Conservation (phyloP, 176 grass and related monocot species). For the Carex myosuroides region DNA sequence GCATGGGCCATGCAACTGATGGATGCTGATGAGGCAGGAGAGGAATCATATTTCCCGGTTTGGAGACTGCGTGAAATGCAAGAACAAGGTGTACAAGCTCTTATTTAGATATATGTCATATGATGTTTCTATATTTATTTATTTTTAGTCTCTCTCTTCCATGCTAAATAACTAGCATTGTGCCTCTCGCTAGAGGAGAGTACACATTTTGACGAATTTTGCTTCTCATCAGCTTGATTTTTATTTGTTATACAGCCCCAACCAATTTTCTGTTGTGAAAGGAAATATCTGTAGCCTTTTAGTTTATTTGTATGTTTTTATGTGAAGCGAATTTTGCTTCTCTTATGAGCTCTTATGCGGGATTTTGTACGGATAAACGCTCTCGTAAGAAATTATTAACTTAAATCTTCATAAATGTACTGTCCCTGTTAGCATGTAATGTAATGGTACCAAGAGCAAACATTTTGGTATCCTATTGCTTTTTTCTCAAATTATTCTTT, state of each 20-base stretch:
- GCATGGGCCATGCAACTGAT: constrained; percentile 90
- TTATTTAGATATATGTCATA: constrained; percentile 51
- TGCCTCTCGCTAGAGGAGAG: background rate
- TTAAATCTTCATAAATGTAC: background rate
- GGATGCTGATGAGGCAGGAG: constrained; percentile 68
- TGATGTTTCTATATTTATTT: constrained; percentile 19
- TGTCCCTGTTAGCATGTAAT: background rate
- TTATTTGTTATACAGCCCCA: background rate
- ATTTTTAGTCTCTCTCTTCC: background rate
- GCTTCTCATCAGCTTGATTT: constrained; percentile 1
- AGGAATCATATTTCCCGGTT: constrained; percentile 66
- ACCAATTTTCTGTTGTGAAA: background rate
- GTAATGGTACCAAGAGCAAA: background rate
- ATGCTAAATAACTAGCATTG: constrained; percentile 16
- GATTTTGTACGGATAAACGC: background rate
- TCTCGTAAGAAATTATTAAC: background rate
- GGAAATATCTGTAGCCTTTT: background rate
- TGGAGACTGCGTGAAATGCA: constrained; percentile 95
- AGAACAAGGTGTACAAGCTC: constrained; percentile 59
- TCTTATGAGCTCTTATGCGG: background rate
- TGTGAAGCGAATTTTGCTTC: constrained; percentile 3
- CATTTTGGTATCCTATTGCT: background rate
- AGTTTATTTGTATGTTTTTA: background rate
- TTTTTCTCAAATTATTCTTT: background rate
- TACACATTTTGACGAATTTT: background rate